A percentile compares a stretch with the other conserved stretches of the same genome.
phyloP scores from a whole-genome alignment of 2,329 filamentous ascomycete genomes.

The Neurospora crassa region DNA sequence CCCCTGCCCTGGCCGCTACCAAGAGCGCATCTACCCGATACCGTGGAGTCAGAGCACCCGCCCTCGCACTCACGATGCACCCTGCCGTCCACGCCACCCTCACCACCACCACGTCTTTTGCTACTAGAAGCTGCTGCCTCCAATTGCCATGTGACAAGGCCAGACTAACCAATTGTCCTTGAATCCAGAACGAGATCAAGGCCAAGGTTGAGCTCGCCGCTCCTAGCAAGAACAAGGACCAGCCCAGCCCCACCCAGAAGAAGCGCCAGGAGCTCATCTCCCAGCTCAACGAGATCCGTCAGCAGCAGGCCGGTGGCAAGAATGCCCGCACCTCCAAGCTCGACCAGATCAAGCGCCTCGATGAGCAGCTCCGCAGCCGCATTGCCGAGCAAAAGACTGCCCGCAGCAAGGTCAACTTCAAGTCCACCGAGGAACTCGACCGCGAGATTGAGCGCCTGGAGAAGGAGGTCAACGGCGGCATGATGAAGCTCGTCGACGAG shows the following conservation, averaged over 20 bases:
- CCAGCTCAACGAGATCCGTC: conserved; percentile 74
- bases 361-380: conserved; percentile 78
- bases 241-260: conserved; percentile 71
- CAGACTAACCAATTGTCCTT: not conserved
- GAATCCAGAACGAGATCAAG: conserved; percentile 69
- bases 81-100: not conserved
- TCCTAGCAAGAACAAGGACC: conserved; percentile 64
- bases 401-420: conserved; percentile 72
- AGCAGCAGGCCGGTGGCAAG: conserved; percentile 84
- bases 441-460: conserved; percentile 71
- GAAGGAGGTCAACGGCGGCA: conserved; percentile 76
- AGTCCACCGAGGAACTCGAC: conserved; percentile 81
- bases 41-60: not conserved
- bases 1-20: conserved; percentile 17
- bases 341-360: conserved; percentile 87
- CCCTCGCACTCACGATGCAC: not conserved
- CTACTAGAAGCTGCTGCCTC: not conserved
- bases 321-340: conserved; percentile 65
- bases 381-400: conserved; percentile 81
- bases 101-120: not conserved
- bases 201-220: conserved; percentile 77
- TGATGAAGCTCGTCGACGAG: conserved; percentile 94
- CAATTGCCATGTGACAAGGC: not conserved
- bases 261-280: conserved; percentile 76
- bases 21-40: conserved; percentile 18